Evolutionary conservation across 495 filamentous ascomycete genomes (phyloP).

Genomic region (Lasiosphaeriaceae sp.): DNA sequence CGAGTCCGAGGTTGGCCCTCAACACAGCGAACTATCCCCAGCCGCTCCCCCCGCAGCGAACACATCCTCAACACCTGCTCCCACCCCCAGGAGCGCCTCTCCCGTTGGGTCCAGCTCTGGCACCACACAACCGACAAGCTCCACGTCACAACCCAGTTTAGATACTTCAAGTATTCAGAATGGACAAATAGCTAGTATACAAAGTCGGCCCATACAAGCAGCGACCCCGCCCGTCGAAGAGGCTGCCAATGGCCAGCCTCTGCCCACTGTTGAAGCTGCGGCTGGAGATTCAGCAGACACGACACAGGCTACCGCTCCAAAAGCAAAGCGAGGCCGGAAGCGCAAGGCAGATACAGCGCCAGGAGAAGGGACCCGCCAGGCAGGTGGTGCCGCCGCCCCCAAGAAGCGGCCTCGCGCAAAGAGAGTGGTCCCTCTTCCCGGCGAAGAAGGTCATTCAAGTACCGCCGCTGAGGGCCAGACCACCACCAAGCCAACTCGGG

Average conservation of each 20-base stretch:
- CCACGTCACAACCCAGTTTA: conserved; percentile 1
- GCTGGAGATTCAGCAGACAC: not conserved
- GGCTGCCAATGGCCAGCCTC: not conserved
- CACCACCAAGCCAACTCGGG: conserved; percentile 9
- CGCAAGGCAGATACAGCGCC: conserved; percentile 6
- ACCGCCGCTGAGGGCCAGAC: conserved; percentile 7
- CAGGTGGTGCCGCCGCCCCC: conserved; percentile 1
- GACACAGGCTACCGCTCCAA: not conserved
- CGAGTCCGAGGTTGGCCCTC: not conserved
- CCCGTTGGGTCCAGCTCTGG: too few species aligned
- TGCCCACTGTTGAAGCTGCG: not conserved
- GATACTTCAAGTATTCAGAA: not conserved
- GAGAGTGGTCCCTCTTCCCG: conserved; percentile 7
- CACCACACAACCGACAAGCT: not conserved
- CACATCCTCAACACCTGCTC: not conserved
- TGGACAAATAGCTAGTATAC: not conserved
- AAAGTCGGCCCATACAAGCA: conserved; percentile 1
- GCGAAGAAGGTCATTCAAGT: conserved; percentile 12
- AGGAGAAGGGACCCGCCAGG: not conserved
- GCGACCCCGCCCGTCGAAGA: not conserved
- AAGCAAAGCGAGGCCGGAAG: conserved; percentile 10
- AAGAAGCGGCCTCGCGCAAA: conserved; percentile 11
- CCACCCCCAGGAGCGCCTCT: too few species aligned
- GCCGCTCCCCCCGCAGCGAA: not conserved
- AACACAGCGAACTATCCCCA: not conserved